These are phyloP conservation scores for Calonectria montana DNA, from an alignment of 2,329 filamentous ascomycete genomes.

Conservation along the genomic window DNA sequence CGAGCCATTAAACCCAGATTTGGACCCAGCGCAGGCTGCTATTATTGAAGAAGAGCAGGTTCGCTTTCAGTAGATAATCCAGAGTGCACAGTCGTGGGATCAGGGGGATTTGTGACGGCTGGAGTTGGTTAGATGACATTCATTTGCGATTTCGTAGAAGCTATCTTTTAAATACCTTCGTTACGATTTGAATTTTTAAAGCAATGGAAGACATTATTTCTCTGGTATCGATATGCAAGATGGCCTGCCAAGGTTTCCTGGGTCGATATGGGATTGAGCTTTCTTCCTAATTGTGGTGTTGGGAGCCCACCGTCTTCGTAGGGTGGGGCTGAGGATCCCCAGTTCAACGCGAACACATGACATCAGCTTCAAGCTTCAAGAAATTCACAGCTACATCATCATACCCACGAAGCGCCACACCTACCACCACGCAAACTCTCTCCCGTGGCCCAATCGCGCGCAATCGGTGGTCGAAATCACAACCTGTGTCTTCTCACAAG, in stretches of 20 bases:
- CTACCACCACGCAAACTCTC: background rate
- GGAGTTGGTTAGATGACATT: background rate
- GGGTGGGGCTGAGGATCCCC: slow-evolving; percentile 10
- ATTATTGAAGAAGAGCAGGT: slow-evolving; percentile 45
- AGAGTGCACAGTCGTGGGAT: background rate
- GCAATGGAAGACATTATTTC: background rate
- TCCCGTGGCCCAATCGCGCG: background rate
- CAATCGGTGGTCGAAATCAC: background rate
- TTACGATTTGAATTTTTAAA: background rate
- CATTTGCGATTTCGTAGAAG: background rate
- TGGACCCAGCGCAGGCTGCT: slow-evolving; percentile 29
- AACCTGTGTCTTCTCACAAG: background rate
- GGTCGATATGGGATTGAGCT: background rate
- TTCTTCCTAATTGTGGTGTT: slow-evolving; percentile 4
- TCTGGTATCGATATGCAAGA: no score
- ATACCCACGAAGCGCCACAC: background rate
- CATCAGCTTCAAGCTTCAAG: slow-evolving; percentile 27
- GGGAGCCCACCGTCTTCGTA: background rate
- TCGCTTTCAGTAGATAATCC: slow-evolving; percentile 34
- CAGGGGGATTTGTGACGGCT: background rate
- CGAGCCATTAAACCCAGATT: slow-evolving; percentile 34
- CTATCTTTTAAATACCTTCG: background rate
- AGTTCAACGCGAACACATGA: slow-evolving; percentile 24
- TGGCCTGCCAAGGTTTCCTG: background rate
- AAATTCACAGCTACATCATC: slow-evolving; percentile 11